Percentiles rank a stretch among this genome's conserved stretches.
These are phyloP conservation scores for Carallia brachiata DNA, from an alignment of 345 rosid species.

Conservation along the genomic window DNA sequence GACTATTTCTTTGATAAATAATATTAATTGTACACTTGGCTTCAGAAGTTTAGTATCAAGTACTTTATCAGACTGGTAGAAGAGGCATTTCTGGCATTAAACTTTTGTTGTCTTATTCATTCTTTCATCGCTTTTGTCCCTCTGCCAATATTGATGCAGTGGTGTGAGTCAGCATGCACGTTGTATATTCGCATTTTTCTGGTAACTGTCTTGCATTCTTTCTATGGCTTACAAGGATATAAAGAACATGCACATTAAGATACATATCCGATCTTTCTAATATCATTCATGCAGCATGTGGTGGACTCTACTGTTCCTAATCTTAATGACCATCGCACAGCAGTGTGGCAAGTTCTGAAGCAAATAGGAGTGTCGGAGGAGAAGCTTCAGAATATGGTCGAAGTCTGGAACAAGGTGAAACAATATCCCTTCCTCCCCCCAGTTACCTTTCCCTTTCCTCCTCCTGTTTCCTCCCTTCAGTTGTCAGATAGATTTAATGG, in stretches of 20 bases:
- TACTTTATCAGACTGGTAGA: not conserved
- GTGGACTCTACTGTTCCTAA: conserved; percentile 88
- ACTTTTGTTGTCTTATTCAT: not conserved
- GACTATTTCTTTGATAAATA: not conserved
- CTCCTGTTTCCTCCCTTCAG: conserved; percentile 1
- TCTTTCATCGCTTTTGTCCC: not conserved
- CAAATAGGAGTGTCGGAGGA: conserved; percentile 91
- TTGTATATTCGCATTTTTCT: not conserved
- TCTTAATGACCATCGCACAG: conserved; percentile 79
- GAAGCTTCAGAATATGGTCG: conserved; percentile 77
- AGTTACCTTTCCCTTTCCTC: not conserved
- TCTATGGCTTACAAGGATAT: not conserved
- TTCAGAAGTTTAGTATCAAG: not conserved
- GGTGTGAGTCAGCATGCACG: not conserved
- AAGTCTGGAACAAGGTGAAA: conserved; percentile 92
- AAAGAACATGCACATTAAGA: not conserved
- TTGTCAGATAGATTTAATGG: not conserved
- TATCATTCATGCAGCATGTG: conserved; percentile 58
- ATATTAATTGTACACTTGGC: not conserved
- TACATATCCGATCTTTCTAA: not conserved
- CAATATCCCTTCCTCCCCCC: not conserved
- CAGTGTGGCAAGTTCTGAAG: conserved; percentile 77
- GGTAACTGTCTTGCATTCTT: not conserved
- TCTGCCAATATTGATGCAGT: not conserved
- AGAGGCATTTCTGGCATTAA: not conserved